Evolutionary conservation across 1,284 basidiomycete species (phyloP), one percentile per base, ranked within the genome.

Genomic region (Leccinum proliferum): DNA sequence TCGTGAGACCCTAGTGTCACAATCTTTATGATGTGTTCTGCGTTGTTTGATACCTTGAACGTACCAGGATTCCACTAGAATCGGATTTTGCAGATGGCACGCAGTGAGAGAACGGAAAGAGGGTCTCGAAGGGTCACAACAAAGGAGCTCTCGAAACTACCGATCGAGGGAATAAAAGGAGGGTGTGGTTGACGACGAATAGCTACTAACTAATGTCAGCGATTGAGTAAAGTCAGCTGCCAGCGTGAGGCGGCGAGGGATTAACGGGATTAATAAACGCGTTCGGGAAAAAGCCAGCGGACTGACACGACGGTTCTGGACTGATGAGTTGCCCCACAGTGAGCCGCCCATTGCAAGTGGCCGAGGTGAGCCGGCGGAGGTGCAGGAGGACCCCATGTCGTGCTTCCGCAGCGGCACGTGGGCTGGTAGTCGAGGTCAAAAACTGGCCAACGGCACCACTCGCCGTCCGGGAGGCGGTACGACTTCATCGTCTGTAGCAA

Each of bases 401-500:
- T 63, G 69, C 60, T n/a, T 72, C 75, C 50, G 63, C 60, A 34
- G 65, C 64, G 29, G 67, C 62, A 3, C 80, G 77, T 15, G 84
- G 82, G 62, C 78, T 83, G 32, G 79, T 67, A 35, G 76, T 66
- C 41, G 63, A 74, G 6, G 76, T 75, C 81, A 83, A 83, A 1
- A 74, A 78, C 61, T 78, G 78, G n/a, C 79, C 78, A 10, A 79
- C 75, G 11, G 77, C 41, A 74, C 68, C 66, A 75, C 74, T 18
- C 77, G 73, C 48, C 84, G 75, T 50, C 83, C 77, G 18, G 77
- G 77, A 9, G 78, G 76, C 12, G 79, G 78, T 14, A 91, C 81
- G n/a, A 91, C 87, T 68, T 91, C 90, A 70, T 90, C 89, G 62
- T 90, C 89, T 7, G 88, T 83, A 4, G 84, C 83, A 48, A 92